Percentiles rank a stretch among this genome's conserved stretches.
phyloP scores from a whole-genome alignment of 2,329 filamentous ascomycete species.

The Cladosporium colombiae region DNA sequence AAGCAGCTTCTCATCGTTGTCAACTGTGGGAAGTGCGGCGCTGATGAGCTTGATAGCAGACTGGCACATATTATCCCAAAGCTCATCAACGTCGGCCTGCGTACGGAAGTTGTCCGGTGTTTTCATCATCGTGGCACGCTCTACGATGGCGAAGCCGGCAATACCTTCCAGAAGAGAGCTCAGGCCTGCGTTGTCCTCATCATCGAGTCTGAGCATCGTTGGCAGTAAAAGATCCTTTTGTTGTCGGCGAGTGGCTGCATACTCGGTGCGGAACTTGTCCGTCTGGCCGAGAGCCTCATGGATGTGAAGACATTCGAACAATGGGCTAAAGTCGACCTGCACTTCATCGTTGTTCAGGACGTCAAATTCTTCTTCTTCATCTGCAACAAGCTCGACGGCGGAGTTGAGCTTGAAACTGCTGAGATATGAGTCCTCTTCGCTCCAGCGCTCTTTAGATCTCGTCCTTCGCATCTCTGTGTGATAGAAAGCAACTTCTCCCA shows the following conservation, averaged over 20 bases:
- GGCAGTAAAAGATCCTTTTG: conserved; percentile 92
- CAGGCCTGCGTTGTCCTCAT: conserved; percentile 82
- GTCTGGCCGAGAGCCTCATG: conserved; percentile 91
- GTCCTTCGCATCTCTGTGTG: conserved; percentile 86
- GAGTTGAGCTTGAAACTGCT: conserved; percentile 90
- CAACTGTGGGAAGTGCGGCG: conserved; percentile 74
- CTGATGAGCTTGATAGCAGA: conserved; percentile 79
- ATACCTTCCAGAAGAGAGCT: conserved; percentile 91
- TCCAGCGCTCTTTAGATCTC: conserved; percentile 73
- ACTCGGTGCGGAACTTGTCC: conserved; percentile 87
- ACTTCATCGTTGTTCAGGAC: conserved; percentile 93
- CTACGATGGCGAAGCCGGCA: conserved; percentile 93
- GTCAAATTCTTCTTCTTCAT: conserved; percentile 94
- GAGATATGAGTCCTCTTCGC: conserved; percentile 73
- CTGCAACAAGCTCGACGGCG: conserved; percentile 89
- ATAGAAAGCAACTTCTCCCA: conserved; percentile 95
- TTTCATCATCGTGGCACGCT: conserved; percentile 87
- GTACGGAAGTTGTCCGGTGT: conserved; percentile 76
- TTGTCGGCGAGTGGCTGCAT: conserved; percentile 83
- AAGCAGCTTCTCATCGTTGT: conserved; percentile 84
- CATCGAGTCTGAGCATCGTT: conserved; percentile 69
- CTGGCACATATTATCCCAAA: conserved; percentile 98
- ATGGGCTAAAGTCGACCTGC: conserved; percentile 88
- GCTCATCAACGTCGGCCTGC: conserved; percentile 86
- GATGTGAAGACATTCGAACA: conserved; percentile 95